Conservation (phyloP, 352 stramenopile genomes). For the Phytophthora sansomeana region DNA sequence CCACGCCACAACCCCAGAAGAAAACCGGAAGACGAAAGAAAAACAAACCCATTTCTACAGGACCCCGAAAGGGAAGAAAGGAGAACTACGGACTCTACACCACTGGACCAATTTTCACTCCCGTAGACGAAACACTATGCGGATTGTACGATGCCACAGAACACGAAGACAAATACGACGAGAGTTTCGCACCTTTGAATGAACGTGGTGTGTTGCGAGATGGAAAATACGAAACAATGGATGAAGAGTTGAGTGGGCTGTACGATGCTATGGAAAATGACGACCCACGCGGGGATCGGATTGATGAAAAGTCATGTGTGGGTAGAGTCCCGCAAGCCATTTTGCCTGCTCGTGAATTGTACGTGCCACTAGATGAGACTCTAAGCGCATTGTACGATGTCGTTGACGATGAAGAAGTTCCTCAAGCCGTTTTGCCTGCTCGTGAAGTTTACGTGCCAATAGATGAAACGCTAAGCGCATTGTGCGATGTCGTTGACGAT, state of each 20-base stretch:
- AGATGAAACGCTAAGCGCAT: neutral
- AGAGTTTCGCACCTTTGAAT: neutral
- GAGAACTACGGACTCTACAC: neutral
- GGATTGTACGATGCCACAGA: slow-evolving; percentile 2
- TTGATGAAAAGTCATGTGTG: slow-evolving; percentile 2
- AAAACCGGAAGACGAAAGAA: neutral
- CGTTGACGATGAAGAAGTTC: neutral
- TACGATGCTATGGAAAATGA: slow-evolving; percentile 6
- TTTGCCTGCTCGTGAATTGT: too few relatives aligned
- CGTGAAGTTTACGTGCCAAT: neutral
- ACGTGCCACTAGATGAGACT: neutral
- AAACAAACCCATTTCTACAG: neutral
- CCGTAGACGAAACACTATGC: neutral
- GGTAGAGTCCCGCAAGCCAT: too few relatives aligned
- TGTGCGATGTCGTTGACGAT: neutral
- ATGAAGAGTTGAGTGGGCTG: neutral
- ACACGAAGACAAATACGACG: neutral
- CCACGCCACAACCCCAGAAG: neutral
- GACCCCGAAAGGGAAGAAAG: slow-evolving; percentile 7
- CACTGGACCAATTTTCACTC: too few relatives aligned
- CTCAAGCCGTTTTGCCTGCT: neutral
- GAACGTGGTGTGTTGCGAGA: neutral
- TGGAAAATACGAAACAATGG: neutral
- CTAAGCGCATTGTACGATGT: neutral
- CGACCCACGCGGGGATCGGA: neutral